Evolutionary conservation across 495 filamentous ascomycete genomes (phyloP).

Genomic region (Xylaria longipes): DNA sequence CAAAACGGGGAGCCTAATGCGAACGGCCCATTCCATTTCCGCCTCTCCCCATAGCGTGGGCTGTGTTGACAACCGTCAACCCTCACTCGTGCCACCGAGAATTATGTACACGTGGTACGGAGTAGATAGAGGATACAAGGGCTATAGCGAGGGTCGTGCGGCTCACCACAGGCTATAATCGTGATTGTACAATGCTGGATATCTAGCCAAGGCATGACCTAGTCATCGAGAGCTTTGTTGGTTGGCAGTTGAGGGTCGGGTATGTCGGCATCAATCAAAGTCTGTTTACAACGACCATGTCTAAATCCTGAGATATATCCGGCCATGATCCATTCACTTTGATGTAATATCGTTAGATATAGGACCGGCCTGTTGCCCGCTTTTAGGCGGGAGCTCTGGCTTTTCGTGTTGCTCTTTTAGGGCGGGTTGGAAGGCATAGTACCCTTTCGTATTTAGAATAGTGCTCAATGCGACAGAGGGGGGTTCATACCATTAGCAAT

Average conservation of each 20-base stretch:
- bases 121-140: background rate
- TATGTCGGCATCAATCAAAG: background rate
- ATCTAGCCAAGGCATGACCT: background rate
- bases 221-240: background rate
- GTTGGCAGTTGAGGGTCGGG: background rate
- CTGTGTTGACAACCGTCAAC: background rate
- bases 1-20: background rate
- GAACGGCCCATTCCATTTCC: background rate
- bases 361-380: slow-evolving; percentile 3
- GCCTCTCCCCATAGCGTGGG: background rate
- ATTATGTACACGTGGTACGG: background rate
- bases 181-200: background rate
- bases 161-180: background rate
- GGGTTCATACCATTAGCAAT: slow-evolving; percentile 42
- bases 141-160: background rate
- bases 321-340: slow-evolving; percentile 4
- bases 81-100: background rate
- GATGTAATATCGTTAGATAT: slow-evolving; percentile 21
- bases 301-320: background rate
- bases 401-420: slow-evolving; percentile 47
- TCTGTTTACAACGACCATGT: background rate
- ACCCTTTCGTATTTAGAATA: slow-evolving; percentile 43
- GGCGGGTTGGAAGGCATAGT: slow-evolving; percentile 50
- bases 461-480: slow-evolving; percentile 22
- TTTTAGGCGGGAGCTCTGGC: slow-evolving; percentile 26